Percentiles rank a stretch among this genome's conserved stretches.
These are phyloP conservation scores for Nannizzia gypsea DNA, from an alignment of 2,329 filamentous ascomycete genomes.

Conservation along the genomic window DNA sequence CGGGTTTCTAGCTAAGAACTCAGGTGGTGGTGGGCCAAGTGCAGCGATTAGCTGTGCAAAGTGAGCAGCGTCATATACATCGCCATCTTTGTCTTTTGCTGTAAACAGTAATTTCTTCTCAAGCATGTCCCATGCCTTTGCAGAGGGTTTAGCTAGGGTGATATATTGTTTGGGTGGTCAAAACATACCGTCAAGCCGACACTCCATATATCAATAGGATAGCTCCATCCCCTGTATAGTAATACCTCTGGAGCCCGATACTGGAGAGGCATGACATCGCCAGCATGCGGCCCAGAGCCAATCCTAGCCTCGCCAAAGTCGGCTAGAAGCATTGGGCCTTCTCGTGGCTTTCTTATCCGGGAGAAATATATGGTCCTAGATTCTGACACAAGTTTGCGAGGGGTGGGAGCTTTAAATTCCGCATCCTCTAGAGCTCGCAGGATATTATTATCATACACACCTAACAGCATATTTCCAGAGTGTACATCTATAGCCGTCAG, in stretches of 20 bases:
- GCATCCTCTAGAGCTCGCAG: conserved; percentile 21
- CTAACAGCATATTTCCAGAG: conserved; percentile 24
- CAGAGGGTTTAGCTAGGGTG: not conserved
- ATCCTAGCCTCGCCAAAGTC: conserved; percentile 28
- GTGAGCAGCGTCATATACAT: conserved; percentile 30
- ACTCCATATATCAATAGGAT: conserved; percentile 23
- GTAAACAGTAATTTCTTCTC: conserved; percentile 33
- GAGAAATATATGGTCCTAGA: conserved; percentile 24
- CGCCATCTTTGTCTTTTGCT: conserved; percentile 24
- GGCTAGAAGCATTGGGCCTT: conserved; percentile 11
- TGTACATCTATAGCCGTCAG: conserved; percentile 19
- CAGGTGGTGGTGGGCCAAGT: conserved; percentile 31
- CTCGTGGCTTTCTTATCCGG: conserved; percentile 1
- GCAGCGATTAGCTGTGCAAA: conserved; percentile 36
- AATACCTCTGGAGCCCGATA: conserved; percentile 23
- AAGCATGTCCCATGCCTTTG: conserved; percentile 39
- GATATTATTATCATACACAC: conserved; percentile 20
- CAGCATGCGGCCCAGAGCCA: conserved; percentile 21
- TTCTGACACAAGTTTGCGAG: conserved; percentile 29
- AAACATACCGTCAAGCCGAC: conserved; percentile 18
- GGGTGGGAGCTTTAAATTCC: conserved; percentile 20
- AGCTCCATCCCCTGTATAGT: conserved; percentile 18
- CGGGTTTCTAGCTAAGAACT: conserved; percentile 14
- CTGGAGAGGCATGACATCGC: conserved; percentile 35
- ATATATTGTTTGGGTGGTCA: too few species aligned